These are phyloP conservation scores for Komagataella kurtzmanii DNA, from an alignment of 805 yeast species.

Conservation along the genomic window DNA sequence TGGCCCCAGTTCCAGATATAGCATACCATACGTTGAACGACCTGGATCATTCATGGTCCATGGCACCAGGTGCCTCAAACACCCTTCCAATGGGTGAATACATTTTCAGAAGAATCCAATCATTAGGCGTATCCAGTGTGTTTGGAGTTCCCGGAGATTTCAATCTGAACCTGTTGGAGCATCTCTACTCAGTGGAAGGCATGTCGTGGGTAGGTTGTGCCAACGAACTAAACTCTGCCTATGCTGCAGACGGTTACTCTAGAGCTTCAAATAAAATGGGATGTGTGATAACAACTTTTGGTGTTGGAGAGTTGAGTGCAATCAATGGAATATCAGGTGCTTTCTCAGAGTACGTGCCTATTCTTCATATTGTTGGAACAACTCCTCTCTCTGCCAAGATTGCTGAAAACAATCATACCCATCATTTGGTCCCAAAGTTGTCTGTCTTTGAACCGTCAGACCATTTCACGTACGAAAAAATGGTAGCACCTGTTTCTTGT, in stretches of 20 bases:
- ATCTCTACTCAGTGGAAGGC: constrained; percentile 20
- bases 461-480: constrained; percentile 50
- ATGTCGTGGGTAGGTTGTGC: constrained; percentile 29
- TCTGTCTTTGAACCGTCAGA: constrained; percentile 41
- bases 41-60: background rate
- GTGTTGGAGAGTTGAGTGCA: constrained; percentile 40
- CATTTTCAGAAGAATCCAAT: constrained; percentile 27
- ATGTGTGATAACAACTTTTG: constrained; percentile 31
- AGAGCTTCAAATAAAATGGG: constrained; percentile 18
- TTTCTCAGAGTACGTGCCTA: constrained; percentile 30
- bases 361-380: constrained; percentile 37
- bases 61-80: constrained; percentile 4
- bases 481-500: constrained; percentile 45
- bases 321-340: constrained; percentile 35
- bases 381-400: constrained; percentile 9
- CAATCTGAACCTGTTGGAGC: constrained; percentile 35
- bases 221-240: constrained; percentile 38
- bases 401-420: constrained; percentile 21
- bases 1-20: background rate
- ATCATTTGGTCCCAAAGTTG: constrained; percentile 46
- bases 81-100: constrained; percentile 30
- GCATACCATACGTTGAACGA: background rate
- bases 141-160: constrained; percentile 55
- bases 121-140: constrained; percentile 27
- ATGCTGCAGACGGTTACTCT: constrained; percentile 36